Conservation (phyloP, 2,329 filamentous ascomycete species). For the Colletotrichum endophyticum region DNA sequence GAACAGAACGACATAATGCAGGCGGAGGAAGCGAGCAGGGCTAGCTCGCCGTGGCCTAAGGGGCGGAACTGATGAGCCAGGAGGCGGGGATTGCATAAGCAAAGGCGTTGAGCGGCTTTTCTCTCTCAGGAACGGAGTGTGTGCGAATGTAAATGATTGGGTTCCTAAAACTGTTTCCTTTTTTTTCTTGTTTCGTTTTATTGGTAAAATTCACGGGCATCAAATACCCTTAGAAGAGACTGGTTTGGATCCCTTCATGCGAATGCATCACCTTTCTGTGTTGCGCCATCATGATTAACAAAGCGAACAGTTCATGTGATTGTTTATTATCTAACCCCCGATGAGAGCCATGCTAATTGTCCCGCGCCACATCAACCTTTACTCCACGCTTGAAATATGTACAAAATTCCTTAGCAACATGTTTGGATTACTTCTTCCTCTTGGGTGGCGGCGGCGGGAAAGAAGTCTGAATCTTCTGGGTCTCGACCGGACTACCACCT, state of each 20-base stretch:
- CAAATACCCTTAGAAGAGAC: slow-evolving; percentile 15
- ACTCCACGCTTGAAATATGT: no score
- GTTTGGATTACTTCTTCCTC: no score
- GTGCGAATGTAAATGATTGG: not conserved
- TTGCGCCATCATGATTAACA: no score
- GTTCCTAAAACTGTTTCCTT: slow-evolving; percentile 5
- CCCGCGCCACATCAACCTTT: no score
- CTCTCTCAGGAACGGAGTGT: not conserved
- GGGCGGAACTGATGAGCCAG: not conserved
- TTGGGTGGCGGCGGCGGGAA: slow-evolving; percentile 47
- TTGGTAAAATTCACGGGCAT: slow-evolving; percentile 1
- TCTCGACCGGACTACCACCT: slow-evolving; percentile 36
- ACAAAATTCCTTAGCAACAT: no score
- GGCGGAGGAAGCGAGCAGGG: slow-evolving; percentile 39
- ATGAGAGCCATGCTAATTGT: no score
- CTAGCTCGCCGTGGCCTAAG: slow-evolving; percentile 38
- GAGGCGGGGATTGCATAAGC: slow-evolving; percentile 10
- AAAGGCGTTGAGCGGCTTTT: slow-evolving; percentile 8
- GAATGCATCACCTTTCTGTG: no score
- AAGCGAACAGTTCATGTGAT: no score
- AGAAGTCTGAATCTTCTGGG: slow-evolving; percentile 37
- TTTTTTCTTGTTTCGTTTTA: slow-evolving; percentile 13
- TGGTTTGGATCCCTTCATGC: slow-evolving; percentile 5
- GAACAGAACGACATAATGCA: slow-evolving; percentile 49
- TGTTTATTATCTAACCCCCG: no score